These are phyloP conservation scores for Solanum sparsipilum DNA, from an alignment of 257 asterid species.

Conservation along the genomic window DNA sequence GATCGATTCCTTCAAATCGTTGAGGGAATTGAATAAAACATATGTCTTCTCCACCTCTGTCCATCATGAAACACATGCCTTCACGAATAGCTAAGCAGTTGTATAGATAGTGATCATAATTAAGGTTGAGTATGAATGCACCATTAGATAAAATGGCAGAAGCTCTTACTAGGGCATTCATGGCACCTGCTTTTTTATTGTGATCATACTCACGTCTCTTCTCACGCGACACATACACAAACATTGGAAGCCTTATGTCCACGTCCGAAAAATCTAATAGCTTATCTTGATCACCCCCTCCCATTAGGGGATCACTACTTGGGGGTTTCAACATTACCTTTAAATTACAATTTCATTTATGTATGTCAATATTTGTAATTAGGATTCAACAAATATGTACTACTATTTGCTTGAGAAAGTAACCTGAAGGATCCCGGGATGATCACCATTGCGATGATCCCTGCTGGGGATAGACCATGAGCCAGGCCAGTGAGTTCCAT, in stretches of 20 bases:
- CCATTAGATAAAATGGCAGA: constrained; percentile 33
- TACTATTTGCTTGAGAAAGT: neutral
- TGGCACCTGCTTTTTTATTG: constrained; percentile 38
- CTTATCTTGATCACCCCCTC: constrained; percentile 4
- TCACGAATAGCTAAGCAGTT: constrained; percentile 24
- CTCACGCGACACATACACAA: constrained; percentile 35
- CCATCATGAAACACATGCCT: constrained; percentile 45
- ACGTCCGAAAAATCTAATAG: constrained; percentile 19
- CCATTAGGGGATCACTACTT: constrained; percentile 22
- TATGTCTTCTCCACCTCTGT: constrained; percentile 34
- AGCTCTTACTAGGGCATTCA: constrained; percentile 30
- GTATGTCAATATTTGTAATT: neutral
- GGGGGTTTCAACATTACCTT: constrained; percentile 37
- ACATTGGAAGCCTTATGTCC: constrained; percentile 33
- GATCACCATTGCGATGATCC: constrained; percentile 29
- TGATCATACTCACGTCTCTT: constrained; percentile 33
- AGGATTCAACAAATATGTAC: neutral
- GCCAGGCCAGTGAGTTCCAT: constrained; percentile 39
- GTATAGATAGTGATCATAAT: constrained; percentile 29
- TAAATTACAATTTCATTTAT: neutral
- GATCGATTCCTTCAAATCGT: constrained; percentile 38
- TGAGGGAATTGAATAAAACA: constrained; percentile 36
- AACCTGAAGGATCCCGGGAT: constrained; percentile 34
- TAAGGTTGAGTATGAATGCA: constrained; percentile 32
- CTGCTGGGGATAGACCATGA: constrained; percentile 14